Conservation (phyloP, 306 rosid species). For the Castanopsis chinensis region DNA sequence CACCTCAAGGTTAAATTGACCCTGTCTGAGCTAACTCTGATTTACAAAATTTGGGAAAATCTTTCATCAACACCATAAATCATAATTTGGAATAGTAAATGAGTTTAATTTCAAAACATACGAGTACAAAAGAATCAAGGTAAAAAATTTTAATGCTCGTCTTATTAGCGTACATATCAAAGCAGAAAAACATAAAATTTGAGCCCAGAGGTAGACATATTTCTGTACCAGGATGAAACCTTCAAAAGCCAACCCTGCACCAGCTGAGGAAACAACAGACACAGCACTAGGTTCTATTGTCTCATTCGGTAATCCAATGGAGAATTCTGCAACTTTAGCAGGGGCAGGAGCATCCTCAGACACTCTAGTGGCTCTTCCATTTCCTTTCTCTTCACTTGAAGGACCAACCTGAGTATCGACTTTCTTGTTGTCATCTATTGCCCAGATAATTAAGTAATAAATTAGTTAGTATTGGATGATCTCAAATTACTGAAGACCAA, state of each 20-base stretch:
- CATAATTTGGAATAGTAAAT: constrained; percentile 11
- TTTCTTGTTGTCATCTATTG: constrained; percentile 3
- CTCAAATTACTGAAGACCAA: background rate
- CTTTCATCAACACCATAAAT: constrained; percentile 11
- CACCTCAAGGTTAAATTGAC: constrained; percentile 7
- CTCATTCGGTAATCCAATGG: constrained; percentile 3
- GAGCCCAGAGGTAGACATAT: background rate
- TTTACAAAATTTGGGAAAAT: constrained; percentile 21
- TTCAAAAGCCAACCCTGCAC: constrained; percentile 19
- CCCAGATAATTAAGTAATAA: constrained; percentile 2
- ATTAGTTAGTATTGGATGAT: background rate
- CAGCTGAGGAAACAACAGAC: constrained; percentile 7
- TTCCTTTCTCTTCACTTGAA: constrained; percentile 6
- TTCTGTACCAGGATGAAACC: constrained; percentile 22
- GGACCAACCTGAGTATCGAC: constrained; percentile 4
- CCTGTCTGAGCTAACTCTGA: constrained; percentile 12
- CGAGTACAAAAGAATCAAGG: background rate
- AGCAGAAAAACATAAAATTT: background rate
- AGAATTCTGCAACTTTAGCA: constrained; percentile 5
- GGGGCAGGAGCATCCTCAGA: background rate
- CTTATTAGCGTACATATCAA: background rate
- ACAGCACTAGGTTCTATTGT: constrained; percentile 4
- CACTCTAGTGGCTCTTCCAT: background rate
- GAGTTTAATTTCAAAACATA: background rate
- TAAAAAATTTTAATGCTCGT: background rate